Percentiles rank a stretch among this genome's conserved stretches.
Conservation (phyloP, 2,329 filamentous ascomycete species). For the Orbilia brochopaga region DNA sequence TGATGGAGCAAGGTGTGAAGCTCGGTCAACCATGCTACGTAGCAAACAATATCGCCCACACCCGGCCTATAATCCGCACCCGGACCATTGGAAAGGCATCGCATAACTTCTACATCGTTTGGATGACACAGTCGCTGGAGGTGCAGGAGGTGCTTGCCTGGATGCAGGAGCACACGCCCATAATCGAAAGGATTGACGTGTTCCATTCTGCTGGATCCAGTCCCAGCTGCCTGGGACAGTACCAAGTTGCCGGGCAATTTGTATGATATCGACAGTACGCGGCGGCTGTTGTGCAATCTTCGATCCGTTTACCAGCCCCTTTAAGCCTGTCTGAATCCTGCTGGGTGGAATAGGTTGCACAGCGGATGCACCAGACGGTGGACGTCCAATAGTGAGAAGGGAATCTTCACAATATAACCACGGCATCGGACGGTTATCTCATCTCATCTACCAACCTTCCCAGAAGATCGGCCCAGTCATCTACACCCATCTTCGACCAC, state of each 20-base stretch:
- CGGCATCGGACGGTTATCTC: constrained; percentile 28
- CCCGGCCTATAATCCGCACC: not conserved
- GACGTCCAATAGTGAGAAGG: constrained; percentile 19
- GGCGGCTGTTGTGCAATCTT: constrained; percentile 25
- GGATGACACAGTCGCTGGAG: too few species aligned
- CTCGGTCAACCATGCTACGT: not conserved
- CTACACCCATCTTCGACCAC: not conserved
- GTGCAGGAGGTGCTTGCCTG: too few species aligned
- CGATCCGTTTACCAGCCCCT: constrained; percentile 16
- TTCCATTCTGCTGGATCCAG: constrained; percentile 25
- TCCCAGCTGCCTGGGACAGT: constrained; percentile 29
- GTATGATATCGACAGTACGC: constrained; percentile 17
- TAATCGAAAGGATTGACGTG: not conserved
- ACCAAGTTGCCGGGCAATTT: constrained; percentile 16
- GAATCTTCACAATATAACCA: constrained; percentile 32
- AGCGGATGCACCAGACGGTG: not conserved
- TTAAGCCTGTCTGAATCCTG: constrained; percentile 14
- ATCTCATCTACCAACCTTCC: not conserved
- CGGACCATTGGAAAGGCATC: not conserved
- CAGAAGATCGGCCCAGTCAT: not conserved
- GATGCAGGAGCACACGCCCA: not conserved
- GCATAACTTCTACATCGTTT: too few species aligned
- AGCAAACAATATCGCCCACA: not conserved
- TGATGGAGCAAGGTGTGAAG: not conserved
- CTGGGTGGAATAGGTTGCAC: constrained; percentile 12